Conservation (phyloP, 2,329 filamentous ascomycete genomes). For the Xenosphaeropsis pyriputrescens region DNA sequence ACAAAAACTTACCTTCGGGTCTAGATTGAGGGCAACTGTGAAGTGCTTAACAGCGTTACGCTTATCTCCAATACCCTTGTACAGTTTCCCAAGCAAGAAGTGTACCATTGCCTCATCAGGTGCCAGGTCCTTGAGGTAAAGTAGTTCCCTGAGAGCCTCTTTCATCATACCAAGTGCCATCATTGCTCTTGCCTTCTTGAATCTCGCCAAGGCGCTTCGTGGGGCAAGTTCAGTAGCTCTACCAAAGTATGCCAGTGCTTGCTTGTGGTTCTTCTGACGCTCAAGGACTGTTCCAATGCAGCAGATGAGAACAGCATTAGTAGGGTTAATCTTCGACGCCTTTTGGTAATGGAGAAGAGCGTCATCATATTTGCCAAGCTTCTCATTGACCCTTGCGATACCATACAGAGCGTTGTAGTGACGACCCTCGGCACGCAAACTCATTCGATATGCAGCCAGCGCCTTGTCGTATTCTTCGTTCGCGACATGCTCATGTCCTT, state of each 20-base stretch:
- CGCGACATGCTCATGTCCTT: conserved; percentile 88
- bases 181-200: conserved; percentile 82
- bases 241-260: conserved; percentile 68
- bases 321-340: conserved; percentile 80
- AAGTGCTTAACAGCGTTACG: conserved; percentile 81
- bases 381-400: conserved; percentile 69
- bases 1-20: conserved; percentile 65
- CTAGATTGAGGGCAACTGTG: conserved; percentile 85
- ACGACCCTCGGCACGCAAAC: conserved; percentile 70
- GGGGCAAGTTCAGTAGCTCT: conserved; percentile 75
- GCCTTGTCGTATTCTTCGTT: conserved; percentile 98
- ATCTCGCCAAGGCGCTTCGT: conserved; percentile 66
- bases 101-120: conserved; percentile 94
- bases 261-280: conserved; percentile 68
- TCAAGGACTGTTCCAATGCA: conserved; percentile 86
- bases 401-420: conserved; percentile 99
- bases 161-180: conserved; percentile 60
- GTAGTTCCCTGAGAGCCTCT: conserved; percentile 66
- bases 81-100: conserved; percentile 79
- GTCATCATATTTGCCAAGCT: conserved; percentile 79
- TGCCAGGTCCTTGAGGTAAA: conserved; percentile 78
- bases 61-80: conserved; percentile 58
- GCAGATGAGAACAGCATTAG: conserved; percentile 82
- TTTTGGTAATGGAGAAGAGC: conserved; percentile 85
- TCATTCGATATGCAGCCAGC: conserved; percentile 70